These are phyloP conservation scores for Tolypocladium album DNA, from an alignment of 2,329 filamentous ascomycete species.

Conservation along the genomic window DNA sequence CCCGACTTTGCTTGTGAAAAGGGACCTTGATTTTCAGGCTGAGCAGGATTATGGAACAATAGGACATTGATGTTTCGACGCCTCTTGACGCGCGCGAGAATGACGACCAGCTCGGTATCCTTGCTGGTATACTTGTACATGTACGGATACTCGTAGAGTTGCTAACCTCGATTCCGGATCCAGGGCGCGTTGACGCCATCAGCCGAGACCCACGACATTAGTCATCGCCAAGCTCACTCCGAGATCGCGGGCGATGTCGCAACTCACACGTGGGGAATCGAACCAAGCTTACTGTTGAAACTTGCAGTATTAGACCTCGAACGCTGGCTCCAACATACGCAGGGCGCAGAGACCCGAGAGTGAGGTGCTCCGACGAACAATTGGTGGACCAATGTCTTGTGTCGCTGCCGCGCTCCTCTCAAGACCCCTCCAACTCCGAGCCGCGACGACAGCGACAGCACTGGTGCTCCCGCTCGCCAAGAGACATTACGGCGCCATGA, in stretches of 20 bases:
- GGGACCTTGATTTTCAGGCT: neutral
- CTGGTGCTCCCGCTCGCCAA: neutral
- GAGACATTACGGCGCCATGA: slow-evolving; percentile 22
- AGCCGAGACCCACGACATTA: slow-evolving; percentile 1
- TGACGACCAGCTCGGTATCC: no score
- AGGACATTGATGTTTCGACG: no score
- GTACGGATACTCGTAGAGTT: no score
- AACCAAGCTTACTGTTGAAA: neutral
- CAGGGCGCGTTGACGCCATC: slow-evolving; percentile 5
- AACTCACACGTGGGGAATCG: neutral
- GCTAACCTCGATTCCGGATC: neutral
- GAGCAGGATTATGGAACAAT: no score
- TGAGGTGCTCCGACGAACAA: neutral
- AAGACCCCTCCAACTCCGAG: neutral
- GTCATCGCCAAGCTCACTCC: neutral
- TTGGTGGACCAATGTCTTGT: slow-evolving; percentile 4
- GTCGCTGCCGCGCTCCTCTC: slow-evolving; percentile 1
- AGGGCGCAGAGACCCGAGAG: neutral
- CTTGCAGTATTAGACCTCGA: neutral
- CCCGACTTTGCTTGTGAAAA: neutral
- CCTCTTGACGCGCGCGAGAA: no score
- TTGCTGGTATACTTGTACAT: no score
- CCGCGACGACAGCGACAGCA: neutral
- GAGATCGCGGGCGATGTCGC: slow-evolving; percentile 6
- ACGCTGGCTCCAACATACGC: neutral